These are phyloP conservation scores for Aureobasidium sp. DNA, from an alignment of 2,329 filamentous ascomycete genomes.

Conservation along the genomic window DNA sequence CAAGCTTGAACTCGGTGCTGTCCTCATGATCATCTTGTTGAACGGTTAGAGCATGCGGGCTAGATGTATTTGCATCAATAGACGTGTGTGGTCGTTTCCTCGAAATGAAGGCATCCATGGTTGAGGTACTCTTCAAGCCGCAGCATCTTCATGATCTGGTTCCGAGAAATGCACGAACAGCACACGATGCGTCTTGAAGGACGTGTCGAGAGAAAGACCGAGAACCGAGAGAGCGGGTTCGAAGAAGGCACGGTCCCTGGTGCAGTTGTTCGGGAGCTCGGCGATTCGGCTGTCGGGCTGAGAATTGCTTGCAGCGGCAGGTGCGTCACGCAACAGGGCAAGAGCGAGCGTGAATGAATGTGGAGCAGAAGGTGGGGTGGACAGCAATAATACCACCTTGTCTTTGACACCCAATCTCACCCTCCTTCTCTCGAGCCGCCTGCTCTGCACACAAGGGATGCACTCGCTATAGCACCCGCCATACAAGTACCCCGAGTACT, in stretches of 20 bases:
- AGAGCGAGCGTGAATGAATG: neutral
- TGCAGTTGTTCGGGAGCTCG: neutral
- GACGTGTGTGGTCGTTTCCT: slow-evolving; percentile 18
- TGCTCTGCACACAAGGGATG: neutral
- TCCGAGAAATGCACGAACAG: neutral
- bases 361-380: neutral
- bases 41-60: neutral
- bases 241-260: neutral
- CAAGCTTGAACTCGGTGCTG: slow-evolving; percentile 83
- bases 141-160: neutral
- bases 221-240: neutral
- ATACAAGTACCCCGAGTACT: neutral
- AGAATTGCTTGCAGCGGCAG: neutral
- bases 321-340: neutral
- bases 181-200: neutral
- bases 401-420: neutral
- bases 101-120: slow-evolving; percentile 23
- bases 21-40: slow-evolving; percentile 50
- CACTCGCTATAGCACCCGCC: neutral
- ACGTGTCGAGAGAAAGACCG: neutral
- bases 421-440: neutral
- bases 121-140: neutral
- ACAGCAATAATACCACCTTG: neutral
- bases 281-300: neutral
- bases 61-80: neutral